Percentiles rank a stretch among this genome's conserved stretches.
These are phyloP conservation scores for Sphaerulina musiva DNA, from an alignment of 2,329 filamentous ascomycete species.

Conservation along the genomic window DNA sequence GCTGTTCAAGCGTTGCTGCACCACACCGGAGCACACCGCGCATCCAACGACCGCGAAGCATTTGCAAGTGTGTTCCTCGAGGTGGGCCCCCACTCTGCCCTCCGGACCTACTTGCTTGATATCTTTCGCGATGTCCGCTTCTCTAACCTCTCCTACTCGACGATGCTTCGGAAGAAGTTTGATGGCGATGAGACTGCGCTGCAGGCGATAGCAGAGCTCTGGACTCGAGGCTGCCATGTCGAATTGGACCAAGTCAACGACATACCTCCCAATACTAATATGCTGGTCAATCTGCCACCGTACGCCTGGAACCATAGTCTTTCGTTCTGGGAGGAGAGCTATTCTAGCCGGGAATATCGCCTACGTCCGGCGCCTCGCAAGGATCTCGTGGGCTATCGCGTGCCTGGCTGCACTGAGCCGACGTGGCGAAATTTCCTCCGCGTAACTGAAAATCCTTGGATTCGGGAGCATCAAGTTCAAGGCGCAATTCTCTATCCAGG, in stretches of 20 bases:
- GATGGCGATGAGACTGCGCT: constrained; percentile 2
- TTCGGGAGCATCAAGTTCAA: constrained; percentile 14
- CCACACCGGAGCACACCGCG: background rate
- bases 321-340: constrained; percentile 13
- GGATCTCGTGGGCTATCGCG: constrained; percentile 12
- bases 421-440: constrained; percentile 15
- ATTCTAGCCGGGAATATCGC: constrained; percentile 8
- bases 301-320: constrained; percentile 15
- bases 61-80: constrained; percentile 8
- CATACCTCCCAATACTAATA: background rate
- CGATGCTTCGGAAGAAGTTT: constrained; percentile 2
- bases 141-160: background rate
- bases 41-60: constrained; percentile 1
- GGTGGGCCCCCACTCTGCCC: constrained; percentile 13
- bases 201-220: constrained; percentile 5
- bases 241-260: constrained; percentile 4
- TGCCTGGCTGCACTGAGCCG: constrained; percentile 9
- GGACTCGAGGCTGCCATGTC: background rate
- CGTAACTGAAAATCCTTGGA: constrained; percentile 11
- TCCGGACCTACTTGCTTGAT: constrained; percentile 3
- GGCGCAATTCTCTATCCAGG: constrained; percentile 10
- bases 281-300: constrained; percentile 13
- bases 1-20: constrained; percentile 5
- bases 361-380: constrained; percentile 6
- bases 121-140: constrained; percentile 3